Evolutionary conservation across 2,329 filamentous ascomycete genomes (phyloP).

Genomic region (Diplocarpon mali): DNA sequence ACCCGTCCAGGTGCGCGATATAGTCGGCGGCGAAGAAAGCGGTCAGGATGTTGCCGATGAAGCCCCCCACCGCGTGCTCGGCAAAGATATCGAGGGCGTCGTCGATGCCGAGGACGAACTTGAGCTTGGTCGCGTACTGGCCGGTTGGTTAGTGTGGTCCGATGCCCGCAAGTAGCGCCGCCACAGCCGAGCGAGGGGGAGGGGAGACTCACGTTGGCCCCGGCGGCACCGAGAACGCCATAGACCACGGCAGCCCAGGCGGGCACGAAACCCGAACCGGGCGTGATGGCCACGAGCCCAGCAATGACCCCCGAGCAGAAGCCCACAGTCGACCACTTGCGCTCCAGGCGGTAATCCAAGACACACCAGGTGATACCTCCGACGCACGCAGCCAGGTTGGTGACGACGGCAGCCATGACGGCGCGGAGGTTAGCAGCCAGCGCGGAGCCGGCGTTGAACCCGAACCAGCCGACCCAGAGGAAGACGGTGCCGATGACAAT

Average conservation of each 20-base stretch:
- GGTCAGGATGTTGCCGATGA: constrained; percentile 70
- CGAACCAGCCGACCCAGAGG: constrained; percentile 92
- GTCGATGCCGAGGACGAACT: constrained; percentile 71
- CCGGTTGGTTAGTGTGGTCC: too few species aligned
- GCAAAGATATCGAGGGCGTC: constrained; percentile 85
- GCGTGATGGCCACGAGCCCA: constrained; percentile 79
- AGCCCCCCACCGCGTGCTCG: constrained; percentile 66
- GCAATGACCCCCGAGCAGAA: constrained; percentile 88
- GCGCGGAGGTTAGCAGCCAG: constrained; percentile 72
- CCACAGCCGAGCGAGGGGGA: too few species aligned
- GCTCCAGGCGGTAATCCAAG: constrained; percentile 77
- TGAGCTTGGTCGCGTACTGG: constrained; percentile 74
- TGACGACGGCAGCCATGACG: constrained; percentile 77
- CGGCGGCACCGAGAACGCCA: constrained; percentile 62
- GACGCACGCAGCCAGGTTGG: constrained; percentile 73
- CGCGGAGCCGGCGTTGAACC: constrained; percentile 83
- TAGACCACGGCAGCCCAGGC: constrained; percentile 76
- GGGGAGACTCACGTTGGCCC: constrained; percentile 49
- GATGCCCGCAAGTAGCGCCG: too few species aligned
- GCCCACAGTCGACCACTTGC: constrained; percentile 86
- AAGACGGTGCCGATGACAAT: constrained; percentile 90
- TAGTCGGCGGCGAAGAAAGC: constrained; percentile 77
- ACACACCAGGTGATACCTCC: constrained; percentile 85
- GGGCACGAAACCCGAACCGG: constrained; percentile 74
- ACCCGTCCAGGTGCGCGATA: constrained; percentile 70